Conservation (phyloP, 2,329 filamentous ascomycete species). For the Byssoonygena ceratinophila region DNA sequence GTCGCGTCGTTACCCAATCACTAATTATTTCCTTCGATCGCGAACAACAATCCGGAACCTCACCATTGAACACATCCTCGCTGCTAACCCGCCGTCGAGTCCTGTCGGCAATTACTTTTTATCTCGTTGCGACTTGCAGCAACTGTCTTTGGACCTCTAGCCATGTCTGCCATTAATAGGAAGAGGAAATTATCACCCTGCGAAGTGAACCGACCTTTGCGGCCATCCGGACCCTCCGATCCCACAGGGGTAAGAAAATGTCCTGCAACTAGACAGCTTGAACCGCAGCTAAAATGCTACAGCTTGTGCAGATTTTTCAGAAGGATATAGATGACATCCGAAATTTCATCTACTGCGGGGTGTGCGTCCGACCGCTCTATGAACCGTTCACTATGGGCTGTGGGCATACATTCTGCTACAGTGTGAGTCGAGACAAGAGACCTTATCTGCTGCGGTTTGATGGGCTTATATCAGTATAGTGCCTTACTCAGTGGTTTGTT, state of each 20-base stretch:
- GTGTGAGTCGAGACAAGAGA: conserved; percentile 35
- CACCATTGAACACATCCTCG: too few relatives aligned
- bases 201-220: not conserved
- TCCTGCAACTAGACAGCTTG: not conserved
- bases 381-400: conserved; percentile 59
- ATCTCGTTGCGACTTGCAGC: too few relatives aligned
- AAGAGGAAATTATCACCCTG: conserved; percentile 3
- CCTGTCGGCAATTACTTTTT: too few relatives aligned
- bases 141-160: not conserved
- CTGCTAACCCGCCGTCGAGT: too few relatives aligned
- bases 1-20: not conserved
- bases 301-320: conserved; percentile 37
- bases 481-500: conserved; percentile 47
- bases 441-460: not conserved
- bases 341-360: conserved; percentile 53
- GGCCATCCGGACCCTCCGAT: not conserved
- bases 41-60: too few relatives aligned
- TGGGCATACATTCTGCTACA: conserved; percentile 64
- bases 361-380: conserved; percentile 58
- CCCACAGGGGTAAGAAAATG: not conserved
- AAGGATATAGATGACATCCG: conserved; percentile 53
- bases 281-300: conserved; percentile 12
- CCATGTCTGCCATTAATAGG: not conserved
- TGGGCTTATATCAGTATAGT: conserved; percentile 30
- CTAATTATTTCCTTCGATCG: too few relatives aligned